Percentiles rank a stretch among this genome's conserved stretches.
Evolutionary conservation across 345 rosid genomes (phyloP).

Genomic region (Litchi chinensis): DNA sequence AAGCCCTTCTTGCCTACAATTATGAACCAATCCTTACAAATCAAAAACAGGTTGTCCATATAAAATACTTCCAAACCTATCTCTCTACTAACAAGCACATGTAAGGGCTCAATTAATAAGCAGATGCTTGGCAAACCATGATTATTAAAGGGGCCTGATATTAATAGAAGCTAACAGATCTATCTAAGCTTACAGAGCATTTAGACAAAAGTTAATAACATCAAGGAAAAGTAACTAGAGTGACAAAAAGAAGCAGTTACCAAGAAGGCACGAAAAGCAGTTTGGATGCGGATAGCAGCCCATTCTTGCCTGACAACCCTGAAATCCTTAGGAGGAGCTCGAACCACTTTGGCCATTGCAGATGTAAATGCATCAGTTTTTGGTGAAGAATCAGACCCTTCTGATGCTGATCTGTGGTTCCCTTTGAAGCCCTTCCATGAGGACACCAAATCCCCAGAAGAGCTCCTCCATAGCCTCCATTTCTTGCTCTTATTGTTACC

Average conservation of each 20-base stretch:
- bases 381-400: conserved; percentile 47
- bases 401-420: conserved; percentile 50
- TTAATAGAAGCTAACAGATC: not conserved
- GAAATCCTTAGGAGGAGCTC: conserved; percentile 91
- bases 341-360: conserved; percentile 77
- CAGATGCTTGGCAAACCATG: no score
- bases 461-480: conserved; percentile 85
- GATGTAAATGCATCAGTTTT: conserved; percentile 54
- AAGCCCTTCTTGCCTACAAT: conserved; percentile 80
- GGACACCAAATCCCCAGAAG: conserved; percentile 60
- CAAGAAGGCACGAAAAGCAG: conserved; percentile 93
- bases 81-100: not conserved
- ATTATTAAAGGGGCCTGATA: no score
- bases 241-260: conserved; percentile 37
- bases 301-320: conserved; percentile 78
- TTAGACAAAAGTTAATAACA: not conserved
- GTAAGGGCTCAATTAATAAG: not conserved
- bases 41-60: not conserved
- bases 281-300: conserved; percentile 91
- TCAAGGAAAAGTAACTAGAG: not conserved
- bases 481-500: conserved; percentile 55
- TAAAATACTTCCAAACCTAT: not conserved
- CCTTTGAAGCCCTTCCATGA: conserved; percentile 68
- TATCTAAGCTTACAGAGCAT: not conserved
- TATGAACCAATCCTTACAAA: not conserved